Conservation (phyloP, 2,329 filamentous ascomycete genomes). For the Scedosporium aurantiacum region DNA sequence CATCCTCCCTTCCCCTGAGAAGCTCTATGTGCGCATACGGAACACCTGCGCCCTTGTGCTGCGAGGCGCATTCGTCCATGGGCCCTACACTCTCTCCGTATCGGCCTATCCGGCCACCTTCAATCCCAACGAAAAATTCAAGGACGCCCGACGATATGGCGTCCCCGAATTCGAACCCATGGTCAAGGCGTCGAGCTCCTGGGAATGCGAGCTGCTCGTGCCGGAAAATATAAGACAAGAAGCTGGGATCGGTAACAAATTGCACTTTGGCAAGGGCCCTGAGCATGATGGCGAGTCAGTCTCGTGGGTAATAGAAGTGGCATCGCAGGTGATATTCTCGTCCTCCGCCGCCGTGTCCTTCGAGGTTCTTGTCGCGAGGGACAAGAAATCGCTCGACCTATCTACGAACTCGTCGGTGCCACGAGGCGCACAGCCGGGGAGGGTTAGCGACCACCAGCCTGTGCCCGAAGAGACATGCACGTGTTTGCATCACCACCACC, state of each 20-base stretch:
- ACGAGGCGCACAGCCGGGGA: slow-evolving; percentile 53
- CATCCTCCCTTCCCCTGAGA: slow-evolving; percentile 73
- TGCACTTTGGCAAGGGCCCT: slow-evolving; percentile 33
- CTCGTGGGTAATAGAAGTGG: slow-evolving; percentile 83
- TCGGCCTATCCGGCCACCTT: slow-evolving; percentile 77
- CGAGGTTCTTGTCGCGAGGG: slow-evolving; percentile 75
- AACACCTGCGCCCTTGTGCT: slow-evolving; percentile 86
- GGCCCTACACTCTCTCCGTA: slow-evolving; percentile 83
- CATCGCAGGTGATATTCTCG: slow-evolving; percentile 91
- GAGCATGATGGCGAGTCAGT: slow-evolving; percentile 45
- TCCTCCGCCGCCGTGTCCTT: slow-evolving; percentile 77
- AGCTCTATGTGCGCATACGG: slow-evolving; percentile 76
- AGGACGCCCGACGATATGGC: slow-evolving; percentile 58
- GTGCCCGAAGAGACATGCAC: slow-evolving; percentile 34
- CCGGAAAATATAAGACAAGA: slow-evolving; percentile 65
- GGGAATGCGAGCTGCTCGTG: slow-evolving; percentile 69
- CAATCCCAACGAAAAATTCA: slow-evolving; percentile 69
- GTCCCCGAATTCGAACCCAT: slow-evolving; percentile 90
- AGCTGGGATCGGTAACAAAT: slow-evolving; percentile 33
- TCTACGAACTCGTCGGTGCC: slow-evolving; percentile 32
- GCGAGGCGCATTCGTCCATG: slow-evolving; percentile 90
- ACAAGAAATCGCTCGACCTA: slow-evolving; percentile 69
- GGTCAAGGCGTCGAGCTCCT: slow-evolving; percentile 84
- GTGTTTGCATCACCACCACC: slow-evolving; percentile 35
- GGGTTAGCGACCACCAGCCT: slow-evolving; percentile 67